These are phyloP conservation scores for Monosporascus ibericus DNA, from an alignment of 2,329 filamentous ascomycete species.

Conservation along the genomic window DNA sequence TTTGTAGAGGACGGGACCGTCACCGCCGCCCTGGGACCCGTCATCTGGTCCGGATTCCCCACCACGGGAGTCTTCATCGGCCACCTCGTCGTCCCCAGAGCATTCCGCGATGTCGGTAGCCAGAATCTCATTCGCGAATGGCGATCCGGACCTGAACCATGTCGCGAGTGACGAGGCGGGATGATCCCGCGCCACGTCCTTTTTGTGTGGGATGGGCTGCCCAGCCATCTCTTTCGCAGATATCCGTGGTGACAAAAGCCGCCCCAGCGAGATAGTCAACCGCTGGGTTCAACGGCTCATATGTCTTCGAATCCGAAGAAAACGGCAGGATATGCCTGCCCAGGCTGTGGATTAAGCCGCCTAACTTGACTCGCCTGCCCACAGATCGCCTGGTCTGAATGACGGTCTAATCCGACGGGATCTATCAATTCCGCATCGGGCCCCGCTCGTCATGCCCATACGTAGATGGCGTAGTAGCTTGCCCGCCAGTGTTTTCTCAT, in stretches of 20 bases:
- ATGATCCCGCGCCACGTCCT: constrained; percentile 10
- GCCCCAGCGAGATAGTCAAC: too few relatives aligned
- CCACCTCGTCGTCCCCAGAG: constrained; percentile 43
- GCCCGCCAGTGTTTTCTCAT: too few relatives aligned
- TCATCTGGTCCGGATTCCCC: constrained; percentile 24
- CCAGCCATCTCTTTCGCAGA: constrained; percentile 11
- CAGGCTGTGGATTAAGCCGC: too few relatives aligned
- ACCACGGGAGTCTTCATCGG: constrained; percentile 22
- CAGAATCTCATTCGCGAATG: constrained; percentile 59
- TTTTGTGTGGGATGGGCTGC: constrained; percentile 16
- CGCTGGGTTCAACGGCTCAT: too few relatives aligned
- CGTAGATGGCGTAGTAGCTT: too few relatives aligned
- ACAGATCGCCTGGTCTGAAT: too few relatives aligned
- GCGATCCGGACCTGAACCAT: constrained; percentile 56
- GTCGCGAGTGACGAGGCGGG: constrained; percentile 30
- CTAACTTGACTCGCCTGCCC: too few relatives aligned
- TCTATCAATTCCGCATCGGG: too few relatives aligned
- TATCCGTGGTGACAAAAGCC: not conserved
- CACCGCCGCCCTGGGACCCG: constrained; percentile 31
- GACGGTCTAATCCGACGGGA: too few relatives aligned
- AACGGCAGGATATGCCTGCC: too few relatives aligned
- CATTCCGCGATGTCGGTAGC: constrained; percentile 62
- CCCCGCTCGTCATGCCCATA: too few relatives aligned
- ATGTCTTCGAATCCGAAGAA: too few relatives aligned
- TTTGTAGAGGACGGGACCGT: constrained; percentile 56